These are phyloP conservation scores for Choiromyces venosus DNA, from an alignment of 495 filamentous ascomycete species.

Conservation along the genomic window DNA sequence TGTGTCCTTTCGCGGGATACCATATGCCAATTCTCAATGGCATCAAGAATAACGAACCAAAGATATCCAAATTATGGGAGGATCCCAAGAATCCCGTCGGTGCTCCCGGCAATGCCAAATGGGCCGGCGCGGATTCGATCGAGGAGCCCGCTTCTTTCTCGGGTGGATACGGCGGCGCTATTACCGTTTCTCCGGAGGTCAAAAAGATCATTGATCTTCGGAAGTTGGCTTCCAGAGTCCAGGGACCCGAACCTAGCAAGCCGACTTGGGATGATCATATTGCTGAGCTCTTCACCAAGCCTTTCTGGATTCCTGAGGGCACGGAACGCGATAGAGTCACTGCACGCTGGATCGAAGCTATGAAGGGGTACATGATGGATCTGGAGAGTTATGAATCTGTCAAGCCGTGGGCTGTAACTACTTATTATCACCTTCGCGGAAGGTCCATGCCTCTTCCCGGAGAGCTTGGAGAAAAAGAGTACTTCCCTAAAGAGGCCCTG, in stretches of 20 bases:
- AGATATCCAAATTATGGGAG: background rate
- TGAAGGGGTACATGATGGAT: constrained; percentile 20
- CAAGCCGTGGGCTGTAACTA: constrained; percentile 15
- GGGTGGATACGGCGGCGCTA: background rate
- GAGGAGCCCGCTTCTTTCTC: background rate
- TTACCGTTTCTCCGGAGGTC: background rate
- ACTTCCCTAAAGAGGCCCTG: constrained; percentile 30
- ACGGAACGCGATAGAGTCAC: background rate
- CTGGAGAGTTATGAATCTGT: constrained; percentile 19
- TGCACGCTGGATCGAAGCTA: constrained; percentile 10
- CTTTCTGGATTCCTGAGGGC: constrained; percentile 20
- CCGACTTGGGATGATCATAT: constrained; percentile 25
- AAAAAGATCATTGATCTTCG: background rate
- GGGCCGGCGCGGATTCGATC: background rate
- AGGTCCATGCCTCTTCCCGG: constrained; percentile 30
- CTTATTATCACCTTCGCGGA: constrained; percentile 24
- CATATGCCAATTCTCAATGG: background rate
- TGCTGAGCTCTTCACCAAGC: constrained; percentile 12
- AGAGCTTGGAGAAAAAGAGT: constrained; percentile 15
- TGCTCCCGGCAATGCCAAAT: background rate
- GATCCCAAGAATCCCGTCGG: background rate
- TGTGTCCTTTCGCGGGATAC: background rate
- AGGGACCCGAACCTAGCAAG: background rate
- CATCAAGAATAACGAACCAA: background rate
- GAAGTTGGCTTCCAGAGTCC: background rate